A percentile compares a stretch with the other conserved stretches of the same genome.
phyloP scores from a whole-genome alignment of 2,329 filamentous ascomycete species.

The Davidsoniella virescens region DNA sequence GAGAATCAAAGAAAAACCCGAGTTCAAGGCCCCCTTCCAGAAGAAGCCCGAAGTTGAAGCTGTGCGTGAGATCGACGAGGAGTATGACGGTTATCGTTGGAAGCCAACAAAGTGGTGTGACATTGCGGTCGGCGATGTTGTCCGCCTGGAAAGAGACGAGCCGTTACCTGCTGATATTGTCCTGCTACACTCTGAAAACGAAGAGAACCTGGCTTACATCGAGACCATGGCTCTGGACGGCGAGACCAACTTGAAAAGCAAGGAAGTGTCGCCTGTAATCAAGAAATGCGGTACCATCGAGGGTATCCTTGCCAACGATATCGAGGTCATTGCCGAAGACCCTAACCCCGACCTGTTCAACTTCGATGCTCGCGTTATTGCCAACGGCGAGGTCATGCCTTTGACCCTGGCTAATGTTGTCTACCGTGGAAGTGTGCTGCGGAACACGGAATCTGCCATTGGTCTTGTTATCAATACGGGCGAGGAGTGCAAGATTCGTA shows the following conservation, averaged over 20 bases:
- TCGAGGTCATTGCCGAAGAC: constrained; percentile 56
- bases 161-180: constrained; percentile 70
- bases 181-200: constrained; percentile 59
- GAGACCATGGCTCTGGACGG: constrained; percentile 76
- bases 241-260: constrained; percentile 68
- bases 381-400: constrained; percentile 43
- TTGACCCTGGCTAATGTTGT: constrained; percentile 69
- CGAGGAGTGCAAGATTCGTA: constrained; percentile 75
- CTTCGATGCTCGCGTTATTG: constrained; percentile 52
- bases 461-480: constrained; percentile 79
- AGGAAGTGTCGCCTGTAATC: constrained; percentile 47
- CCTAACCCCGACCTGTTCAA: constrained; percentile 64
- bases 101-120: constrained; percentile 27
- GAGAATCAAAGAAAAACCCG: not conserved
- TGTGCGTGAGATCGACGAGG: constrained; percentile 28
- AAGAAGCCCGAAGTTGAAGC: constrained; percentile 25
- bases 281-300: constrained; percentile 39
- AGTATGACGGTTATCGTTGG: constrained; percentile 46
- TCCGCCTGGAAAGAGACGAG: constrained; percentile 49
- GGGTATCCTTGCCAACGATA: constrained; percentile 36
- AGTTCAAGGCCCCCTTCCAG: constrained; percentile 9
- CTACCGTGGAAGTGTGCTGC: constrained; percentile 69
- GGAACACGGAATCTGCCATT: constrained; percentile 59
- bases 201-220: constrained; percentile 65
- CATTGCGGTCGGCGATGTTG: constrained; percentile 33